Conservation (phyloP, 352 stramenopile genomes). For the Phytophthora sansomeana region DNA sequence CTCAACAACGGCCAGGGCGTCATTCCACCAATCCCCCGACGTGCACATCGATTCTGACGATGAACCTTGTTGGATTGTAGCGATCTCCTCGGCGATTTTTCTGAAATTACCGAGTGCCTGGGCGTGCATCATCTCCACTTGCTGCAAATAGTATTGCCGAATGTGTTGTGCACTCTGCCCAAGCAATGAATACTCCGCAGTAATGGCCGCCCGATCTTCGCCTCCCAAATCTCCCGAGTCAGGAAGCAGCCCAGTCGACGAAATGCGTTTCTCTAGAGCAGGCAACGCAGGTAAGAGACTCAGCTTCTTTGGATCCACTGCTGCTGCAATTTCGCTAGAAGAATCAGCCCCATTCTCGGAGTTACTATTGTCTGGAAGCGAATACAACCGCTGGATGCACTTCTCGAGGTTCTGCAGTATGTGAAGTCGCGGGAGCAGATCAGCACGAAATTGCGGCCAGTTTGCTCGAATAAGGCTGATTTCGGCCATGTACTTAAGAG, state of each 20-base stretch:
- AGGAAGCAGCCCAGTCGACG: slow-evolving; percentile 13
- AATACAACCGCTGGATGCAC: slow-evolving; percentile 34
- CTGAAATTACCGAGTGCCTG: slow-evolving; percentile 33
- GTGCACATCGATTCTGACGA: slow-evolving; percentile 46
- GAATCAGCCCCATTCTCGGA: not conserved
- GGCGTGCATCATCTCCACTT: slow-evolving; percentile 49
- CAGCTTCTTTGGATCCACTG: slow-evolving; percentile 47
- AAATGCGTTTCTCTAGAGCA: slow-evolving; percentile 41
- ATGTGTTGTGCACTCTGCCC: slow-evolving; percentile 43
- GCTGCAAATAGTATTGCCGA: slow-evolving; percentile 53
- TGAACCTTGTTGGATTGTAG: slow-evolving; percentile 8
- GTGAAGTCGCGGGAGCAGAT: slow-evolving; percentile 74
- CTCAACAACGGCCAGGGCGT: slow-evolving; percentile 50
- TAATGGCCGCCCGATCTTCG: slow-evolving; percentile 27
- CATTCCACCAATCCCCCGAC: slow-evolving; percentile 54
- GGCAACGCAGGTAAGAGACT: slow-evolving; percentile 55
- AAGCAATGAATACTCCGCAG: slow-evolving; percentile 46
- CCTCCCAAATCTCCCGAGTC: slow-evolving; percentile 1
- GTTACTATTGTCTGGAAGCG: slow-evolving; percentile 1
- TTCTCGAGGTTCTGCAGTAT: slow-evolving; percentile 70
- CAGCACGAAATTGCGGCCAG: slow-evolving; percentile 68
- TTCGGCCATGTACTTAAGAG: slow-evolving; percentile 62
- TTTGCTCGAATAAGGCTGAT: slow-evolving; percentile 59
- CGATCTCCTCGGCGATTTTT: slow-evolving; percentile 11
- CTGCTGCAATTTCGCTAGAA: not conserved